A percentile compares a stretch with the other conserved stretches of the same genome.
Evolutionary conservation across 768 basidiomycete genomes (phyloP).

Genomic region (Termitomyces sp.): DNA sequence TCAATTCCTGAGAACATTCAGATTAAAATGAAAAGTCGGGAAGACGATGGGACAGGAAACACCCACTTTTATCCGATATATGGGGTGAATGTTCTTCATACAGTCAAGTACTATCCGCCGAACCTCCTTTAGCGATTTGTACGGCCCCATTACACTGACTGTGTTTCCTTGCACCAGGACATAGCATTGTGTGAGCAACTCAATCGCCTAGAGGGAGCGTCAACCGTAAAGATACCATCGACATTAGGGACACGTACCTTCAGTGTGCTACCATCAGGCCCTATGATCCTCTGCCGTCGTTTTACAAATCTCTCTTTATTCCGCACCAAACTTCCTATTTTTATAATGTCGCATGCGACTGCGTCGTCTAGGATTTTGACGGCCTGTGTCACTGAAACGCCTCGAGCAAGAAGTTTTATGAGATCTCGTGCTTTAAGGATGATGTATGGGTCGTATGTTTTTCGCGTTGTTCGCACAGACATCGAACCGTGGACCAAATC

Average conservation of each 20-base stretch:
- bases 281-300: constrained; percentile 92
- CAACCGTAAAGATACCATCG: neutral
- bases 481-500: constrained; percentile 97
- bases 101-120: constrained; percentile 95
- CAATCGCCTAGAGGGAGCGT: constrained; percentile 71
- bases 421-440: constrained; percentile 95
- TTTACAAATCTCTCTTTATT: constrained; percentile 98
- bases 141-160: constrained; percentile 96
- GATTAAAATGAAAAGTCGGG: neutral
- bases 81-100: constrained; percentile 99
- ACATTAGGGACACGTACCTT: constrained; percentile 57
- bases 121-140: constrained; percentile 95
- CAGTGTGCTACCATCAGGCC: constrained; percentile 94
- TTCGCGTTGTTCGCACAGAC: constrained; percentile 95
- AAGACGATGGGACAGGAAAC: neutral
- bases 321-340: constrained; percentile 90
- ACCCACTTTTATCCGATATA: constrained; percentile 93
- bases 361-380: constrained; percentile 88
- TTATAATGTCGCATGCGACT: constrained; percentile 95
- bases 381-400: constrained; percentile 82
- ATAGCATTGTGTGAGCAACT: constrained; percentile 94
- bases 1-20: constrained; percentile 69
- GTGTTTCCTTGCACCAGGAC: constrained; percentile 98
- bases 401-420: constrained; percentile 92
- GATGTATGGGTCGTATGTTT: constrained; percentile 96